These are phyloP conservation scores for Entomortierella beljakovae DNA, from an alignment of 192 early-diverging fungal genomes.

Conservation along the genomic window DNA sequence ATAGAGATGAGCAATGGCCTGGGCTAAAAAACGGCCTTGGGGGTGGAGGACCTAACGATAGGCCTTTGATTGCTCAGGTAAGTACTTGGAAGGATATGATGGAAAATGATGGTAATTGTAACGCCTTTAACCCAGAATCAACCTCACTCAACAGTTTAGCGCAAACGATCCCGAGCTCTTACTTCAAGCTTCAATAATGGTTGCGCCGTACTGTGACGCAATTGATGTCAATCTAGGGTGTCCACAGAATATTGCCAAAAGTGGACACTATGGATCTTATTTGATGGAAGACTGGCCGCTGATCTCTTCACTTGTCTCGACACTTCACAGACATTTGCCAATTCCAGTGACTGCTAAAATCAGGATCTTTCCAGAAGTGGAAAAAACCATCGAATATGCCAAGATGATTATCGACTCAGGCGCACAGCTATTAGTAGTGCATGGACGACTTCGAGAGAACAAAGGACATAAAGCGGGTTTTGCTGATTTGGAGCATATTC, in stretches of 20 bases:
- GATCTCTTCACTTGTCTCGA: constrained; percentile 65
- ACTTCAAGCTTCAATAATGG: constrained; percentile 83
- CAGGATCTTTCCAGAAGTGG: constrained; percentile 86
- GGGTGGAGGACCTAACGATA: constrained; percentile 68
- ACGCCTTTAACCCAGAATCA: no score
- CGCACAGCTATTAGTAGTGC: constrained; percentile 92
- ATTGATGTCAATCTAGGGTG: constrained; percentile 98
- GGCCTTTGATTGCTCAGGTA: constrained; percentile 88
- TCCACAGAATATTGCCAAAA: constrained; percentile 92
- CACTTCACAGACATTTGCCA: constrained; percentile 79
- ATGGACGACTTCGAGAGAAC: constrained; percentile 93
- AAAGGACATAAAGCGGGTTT: constrained; percentile 97
- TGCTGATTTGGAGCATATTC: constrained; percentile 96
- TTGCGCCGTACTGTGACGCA: constrained; percentile 89
- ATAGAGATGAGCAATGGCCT: constrained; percentile 80
- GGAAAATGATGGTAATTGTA: no score
- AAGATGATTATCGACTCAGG: constrained; percentile 95
- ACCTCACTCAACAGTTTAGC: constrained; percentile 78
- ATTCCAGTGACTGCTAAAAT: constrained; percentile 98
- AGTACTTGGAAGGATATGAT: background rate
- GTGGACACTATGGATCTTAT: constrained; percentile 93
- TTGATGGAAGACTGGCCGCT: constrained; percentile 96
- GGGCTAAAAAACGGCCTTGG: constrained; percentile 50
- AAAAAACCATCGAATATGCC: constrained; percentile 93
- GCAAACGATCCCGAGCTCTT: constrained; percentile 93